These are phyloP conservation scores for Exophiala sideris DNA, from an alignment of 2,329 filamentous ascomycete species.

Conservation along the genomic window DNA sequence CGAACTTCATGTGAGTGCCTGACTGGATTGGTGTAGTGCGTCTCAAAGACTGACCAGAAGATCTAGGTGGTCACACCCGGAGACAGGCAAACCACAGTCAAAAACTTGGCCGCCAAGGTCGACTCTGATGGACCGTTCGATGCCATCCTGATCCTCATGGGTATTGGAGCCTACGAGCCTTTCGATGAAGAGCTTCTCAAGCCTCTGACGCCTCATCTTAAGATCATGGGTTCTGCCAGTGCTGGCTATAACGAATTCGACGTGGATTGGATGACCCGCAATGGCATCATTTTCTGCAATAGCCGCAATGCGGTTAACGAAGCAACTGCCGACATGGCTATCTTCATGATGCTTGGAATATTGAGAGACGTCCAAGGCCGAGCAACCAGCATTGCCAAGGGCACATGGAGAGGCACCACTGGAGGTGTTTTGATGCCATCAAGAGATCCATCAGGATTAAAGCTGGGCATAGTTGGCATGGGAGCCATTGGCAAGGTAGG, in stretches of 20 bases:
- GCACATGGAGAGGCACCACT: background rate
- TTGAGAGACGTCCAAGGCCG: slow-evolving; percentile 31
- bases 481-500: slow-evolving; percentile 35
- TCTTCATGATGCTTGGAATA: slow-evolving; percentile 45
- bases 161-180: slow-evolving; percentile 47
- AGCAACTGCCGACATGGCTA: slow-evolving; percentile 43
- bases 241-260: slow-evolving; percentile 29
- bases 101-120: background rate
- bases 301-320: slow-evolving; percentile 43
- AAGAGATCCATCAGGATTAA: slow-evolving; percentile 2
- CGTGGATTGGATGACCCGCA: background rate
- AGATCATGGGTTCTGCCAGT: slow-evolving; percentile 46
- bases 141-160: slow-evolving; percentile 49
- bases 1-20: too few relatives aligned
- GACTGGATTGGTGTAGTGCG: too few relatives aligned
- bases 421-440: background rate
- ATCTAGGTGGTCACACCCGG: slow-evolving; percentile 2
- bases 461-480: slow-evolving; percentile 38
- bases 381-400: background rate
- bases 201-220: slow-evolving; percentile 40
- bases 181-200: slow-evolving; percentile 46
- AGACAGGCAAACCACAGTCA: background rate
- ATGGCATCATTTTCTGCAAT: slow-evolving; percentile 39
- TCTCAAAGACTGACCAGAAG: background rate
- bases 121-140: slow-evolving; percentile 38